Percentiles rank a stretch among this genome's conserved stretches.
Evolutionary conservation across 139 green algal species (phyloP).

Genomic region (Tetradesmus lagerheimii): DNA sequence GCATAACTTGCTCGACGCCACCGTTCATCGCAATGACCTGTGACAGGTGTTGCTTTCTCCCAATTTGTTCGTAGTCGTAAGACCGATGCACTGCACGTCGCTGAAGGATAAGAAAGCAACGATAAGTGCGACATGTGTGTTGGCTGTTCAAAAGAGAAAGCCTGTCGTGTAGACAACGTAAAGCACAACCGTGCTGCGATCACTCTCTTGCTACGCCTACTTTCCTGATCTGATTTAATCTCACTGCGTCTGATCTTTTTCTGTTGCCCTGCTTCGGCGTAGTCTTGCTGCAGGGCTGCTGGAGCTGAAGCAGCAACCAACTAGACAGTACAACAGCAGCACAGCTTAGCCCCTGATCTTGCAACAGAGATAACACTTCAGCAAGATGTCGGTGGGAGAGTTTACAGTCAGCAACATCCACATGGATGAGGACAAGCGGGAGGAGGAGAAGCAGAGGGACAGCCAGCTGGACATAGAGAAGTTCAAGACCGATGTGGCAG

Average conservation of each 20-base stretch:
- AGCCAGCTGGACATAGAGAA: slow-evolving; percentile 69
- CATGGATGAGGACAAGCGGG: slow-evolving; percentile 67
- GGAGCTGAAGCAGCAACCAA: neutral
- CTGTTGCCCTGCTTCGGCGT: neutral
- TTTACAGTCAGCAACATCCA: slow-evolving; percentile 69
- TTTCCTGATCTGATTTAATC: neutral
- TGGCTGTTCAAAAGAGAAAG: neutral
- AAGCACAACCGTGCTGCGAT: neutral
- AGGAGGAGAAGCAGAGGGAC: slow-evolving; percentile 64
- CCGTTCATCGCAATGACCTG: neutral
- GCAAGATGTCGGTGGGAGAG: slow-evolving; percentile 52
- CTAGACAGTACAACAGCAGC: neutral
- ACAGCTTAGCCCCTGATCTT: neutral
- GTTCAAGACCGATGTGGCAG: slow-evolving; percentile 67
- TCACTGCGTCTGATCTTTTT: neutral
- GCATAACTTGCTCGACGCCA: neutral
- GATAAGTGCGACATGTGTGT: neutral
- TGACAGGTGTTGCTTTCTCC: neutral
- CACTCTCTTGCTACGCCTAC: neutral
- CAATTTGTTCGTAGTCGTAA: neutral
- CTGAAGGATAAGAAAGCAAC: neutral
- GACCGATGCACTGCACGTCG: neutral
- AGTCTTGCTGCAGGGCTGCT: neutral
- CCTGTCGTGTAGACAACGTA: neutral
- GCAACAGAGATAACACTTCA: slow-evolving; percentile 38